Evolutionary conservation across 495 filamentous ascomycete species (phyloP).

Genomic region (Staphylotrichum tortipilum): DNA sequence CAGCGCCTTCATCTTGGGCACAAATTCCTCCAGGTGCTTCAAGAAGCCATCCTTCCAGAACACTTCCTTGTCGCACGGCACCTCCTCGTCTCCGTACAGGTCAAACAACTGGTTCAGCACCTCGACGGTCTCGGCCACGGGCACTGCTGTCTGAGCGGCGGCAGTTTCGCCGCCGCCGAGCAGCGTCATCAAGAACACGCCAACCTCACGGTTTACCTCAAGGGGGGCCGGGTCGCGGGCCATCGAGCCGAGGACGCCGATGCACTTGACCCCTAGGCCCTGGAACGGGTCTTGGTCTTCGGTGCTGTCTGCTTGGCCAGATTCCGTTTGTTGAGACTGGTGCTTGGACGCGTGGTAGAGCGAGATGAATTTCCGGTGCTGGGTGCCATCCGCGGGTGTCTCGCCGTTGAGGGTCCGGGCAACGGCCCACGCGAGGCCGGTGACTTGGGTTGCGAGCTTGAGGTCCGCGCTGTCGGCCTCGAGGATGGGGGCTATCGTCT

Average conservation of each 20-base stretch:
- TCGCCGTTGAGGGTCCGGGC: slow-evolving; percentile 41
- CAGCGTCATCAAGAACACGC: slow-evolving; percentile 49
- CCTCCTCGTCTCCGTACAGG: slow-evolving; percentile 50
- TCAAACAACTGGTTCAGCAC: slow-evolving; percentile 54
- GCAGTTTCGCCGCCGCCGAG: slow-evolving; percentile 29
- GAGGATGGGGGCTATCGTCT: slow-evolving; percentile 43
- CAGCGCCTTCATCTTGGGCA: slow-evolving; percentile 42
- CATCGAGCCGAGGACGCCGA: slow-evolving; percentile 52
- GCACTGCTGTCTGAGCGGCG: slow-evolving; percentile 9
- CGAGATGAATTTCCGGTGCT: slow-evolving; percentile 51
- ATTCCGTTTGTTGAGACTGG: slow-evolving; percentile 11
- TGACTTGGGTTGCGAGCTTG: slow-evolving; percentile 46
- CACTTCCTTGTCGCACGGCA: slow-evolving; percentile 46
- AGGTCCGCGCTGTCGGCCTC: slow-evolving; percentile 50
- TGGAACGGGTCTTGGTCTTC: slow-evolving; percentile 37
- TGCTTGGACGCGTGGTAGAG: slow-evolving; percentile 47
- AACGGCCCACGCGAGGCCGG: slow-evolving; percentile 55
- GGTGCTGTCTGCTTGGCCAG: slow-evolving; percentile 14
- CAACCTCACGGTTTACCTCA: slow-evolving; percentile 46
- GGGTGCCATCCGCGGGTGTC: slow-evolving; percentile 35
- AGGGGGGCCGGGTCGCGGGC: slow-evolving; percentile 39
- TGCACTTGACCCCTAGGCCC: slow-evolving; percentile 48
- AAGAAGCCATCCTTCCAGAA: slow-evolving; percentile 54
- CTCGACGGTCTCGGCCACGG: slow-evolving; percentile 45
- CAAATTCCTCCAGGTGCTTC: slow-evolving; percentile 43